A percentile compares a stretch with the other conserved stretches of the same genome.
phyloP scores from a whole-genome alignment of 2,329 filamentous ascomycete genomes.

The Lasiodiplodia sp. region DNA sequence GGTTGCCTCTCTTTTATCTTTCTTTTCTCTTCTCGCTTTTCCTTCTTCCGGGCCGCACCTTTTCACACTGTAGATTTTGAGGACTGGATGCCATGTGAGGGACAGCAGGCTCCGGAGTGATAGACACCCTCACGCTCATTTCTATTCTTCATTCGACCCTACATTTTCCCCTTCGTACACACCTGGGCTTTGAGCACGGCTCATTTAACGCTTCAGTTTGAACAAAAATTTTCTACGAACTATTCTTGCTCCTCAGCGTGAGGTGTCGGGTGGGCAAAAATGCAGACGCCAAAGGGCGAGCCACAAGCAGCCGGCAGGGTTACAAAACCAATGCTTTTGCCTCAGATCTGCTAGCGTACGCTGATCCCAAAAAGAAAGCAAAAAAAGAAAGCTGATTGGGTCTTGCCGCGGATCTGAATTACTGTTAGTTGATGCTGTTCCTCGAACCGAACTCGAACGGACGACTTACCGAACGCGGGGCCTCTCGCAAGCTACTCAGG shows the following conservation, averaged over 20 bases:
- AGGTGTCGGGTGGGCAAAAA: neutral
- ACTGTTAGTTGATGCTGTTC: neutral
- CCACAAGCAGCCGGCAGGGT: neutral
- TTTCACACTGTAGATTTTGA: neutral
- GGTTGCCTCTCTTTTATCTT: neutral
- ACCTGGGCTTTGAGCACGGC: neutral
- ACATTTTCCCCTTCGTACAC: neutral
- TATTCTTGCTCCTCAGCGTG: neutral
- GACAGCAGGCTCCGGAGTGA: neutral
- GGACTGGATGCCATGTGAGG: neutral
- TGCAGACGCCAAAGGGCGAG: neutral
- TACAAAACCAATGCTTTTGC: neutral
- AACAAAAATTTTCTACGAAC: neutral
- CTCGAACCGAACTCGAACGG: neutral
- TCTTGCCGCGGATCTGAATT: neutral
- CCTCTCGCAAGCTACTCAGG: neutral
- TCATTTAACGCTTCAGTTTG: neutral
- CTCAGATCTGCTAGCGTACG: neutral
- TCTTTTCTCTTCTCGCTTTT: neutral
- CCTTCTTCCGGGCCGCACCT: neutral
- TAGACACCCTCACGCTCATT: slow-evolving; percentile 5
- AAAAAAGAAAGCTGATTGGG: neutral
- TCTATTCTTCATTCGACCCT: neutral
- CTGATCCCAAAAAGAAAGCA: neutral
- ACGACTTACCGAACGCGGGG: neutral